Percentiles rank a stretch among this genome's conserved stretches.
Conservation (phyloP, 108 stramenopile species). For the Cylindrotheca fusiformis region DNA sequence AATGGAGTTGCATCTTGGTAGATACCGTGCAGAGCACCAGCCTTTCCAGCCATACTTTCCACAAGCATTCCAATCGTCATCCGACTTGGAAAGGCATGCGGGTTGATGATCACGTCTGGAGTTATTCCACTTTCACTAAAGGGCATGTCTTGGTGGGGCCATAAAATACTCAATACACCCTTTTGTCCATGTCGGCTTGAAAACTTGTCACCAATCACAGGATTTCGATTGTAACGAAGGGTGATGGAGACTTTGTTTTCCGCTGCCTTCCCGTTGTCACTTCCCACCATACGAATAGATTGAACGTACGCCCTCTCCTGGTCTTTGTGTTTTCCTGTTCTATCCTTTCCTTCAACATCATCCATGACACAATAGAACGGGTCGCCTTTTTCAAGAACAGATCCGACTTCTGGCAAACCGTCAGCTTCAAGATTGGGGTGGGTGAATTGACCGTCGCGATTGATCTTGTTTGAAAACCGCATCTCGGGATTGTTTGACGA, state of each 20-base stretch:
- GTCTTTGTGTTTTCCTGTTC: slow-evolving; percentile 88
- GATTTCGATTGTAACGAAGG: slow-evolving; percentile 93
- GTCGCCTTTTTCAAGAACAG: slow-evolving; percentile 83
- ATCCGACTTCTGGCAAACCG: slow-evolving; percentile 91
- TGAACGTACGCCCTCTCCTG: slow-evolving; percentile 89
- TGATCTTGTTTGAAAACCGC: slow-evolving; percentile 57
- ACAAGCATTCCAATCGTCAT: slow-evolving; percentile 99
- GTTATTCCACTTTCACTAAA: slow-evolving; percentile 97
- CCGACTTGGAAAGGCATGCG: slow-evolving; percentile 96
- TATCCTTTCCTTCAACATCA: slow-evolving; percentile 60
- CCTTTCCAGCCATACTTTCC: slow-evolving; percentile 99
- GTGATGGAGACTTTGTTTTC: slow-evolving; percentile 79
- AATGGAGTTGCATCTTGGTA: slow-evolving; percentile 99
- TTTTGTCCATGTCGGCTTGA: slow-evolving; percentile 99
- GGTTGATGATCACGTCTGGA: slow-evolving; percentile 99
- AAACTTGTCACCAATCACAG: slow-evolving; percentile 99
- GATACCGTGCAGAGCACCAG: slow-evolving; percentile 94
- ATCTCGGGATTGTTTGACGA: slow-evolving; percentile 37
- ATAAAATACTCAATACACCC: slow-evolving; percentile 96
- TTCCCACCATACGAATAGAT: slow-evolving; percentile 75
- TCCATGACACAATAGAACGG: slow-evolving; percentile 92
- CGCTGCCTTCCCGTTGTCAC: slow-evolving; percentile 34
- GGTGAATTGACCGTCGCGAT: slow-evolving; percentile 44
- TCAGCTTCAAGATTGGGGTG: slow-evolving; percentile 83
- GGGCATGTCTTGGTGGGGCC: slow-evolving; percentile 99